Percentiles rank a stretch among this genome's conserved stretches.
Conservation (phyloP, 768 basidiomycete species). For the Russula vinacea region DNA sequence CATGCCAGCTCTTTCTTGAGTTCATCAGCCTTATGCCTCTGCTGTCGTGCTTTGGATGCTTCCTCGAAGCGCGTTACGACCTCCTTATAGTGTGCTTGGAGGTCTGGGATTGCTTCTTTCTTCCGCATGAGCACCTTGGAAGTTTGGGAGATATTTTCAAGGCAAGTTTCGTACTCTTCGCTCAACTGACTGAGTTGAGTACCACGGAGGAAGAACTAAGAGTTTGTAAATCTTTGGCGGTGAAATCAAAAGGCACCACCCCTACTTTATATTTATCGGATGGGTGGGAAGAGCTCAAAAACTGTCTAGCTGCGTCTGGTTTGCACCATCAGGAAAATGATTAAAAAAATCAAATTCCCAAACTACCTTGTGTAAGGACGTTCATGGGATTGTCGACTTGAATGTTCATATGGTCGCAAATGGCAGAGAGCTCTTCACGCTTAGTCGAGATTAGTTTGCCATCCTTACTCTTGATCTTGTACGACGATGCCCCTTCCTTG, state of each 20-base stretch:
- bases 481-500: constrained; percentile 68
- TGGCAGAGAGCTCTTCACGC: constrained; percentile 79
- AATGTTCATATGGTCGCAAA: constrained; percentile 94
- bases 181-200: constrained; percentile 87
- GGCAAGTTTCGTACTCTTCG: constrained; percentile 78
- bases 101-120: constrained; percentile 73
- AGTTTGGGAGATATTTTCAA: constrained; percentile 69
- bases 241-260: background rate
- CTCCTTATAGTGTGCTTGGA: constrained; percentile 56
- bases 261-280: constrained; percentile 85
- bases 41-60: constrained; percentile 69
- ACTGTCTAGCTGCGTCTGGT: constrained; percentile 46
- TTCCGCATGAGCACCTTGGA: constrained; percentile 65
- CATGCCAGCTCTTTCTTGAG: constrained; percentile 83
- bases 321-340: background rate
- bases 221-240: constrained; percentile 16
- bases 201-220: constrained; percentile 89
- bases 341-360: background rate
- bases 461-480: constrained; percentile 77
- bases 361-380: constrained; percentile 77
- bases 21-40: constrained; percentile 62
- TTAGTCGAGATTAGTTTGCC: constrained; percentile 67
- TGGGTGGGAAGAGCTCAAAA: constrained; percentile 77
- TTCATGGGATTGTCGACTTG: constrained; percentile 97
- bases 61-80: constrained; percentile 62